Conservation (phyloP, 2,329 filamentous ascomycete genomes). For the Pyricularia pennisetigena region DNA sequence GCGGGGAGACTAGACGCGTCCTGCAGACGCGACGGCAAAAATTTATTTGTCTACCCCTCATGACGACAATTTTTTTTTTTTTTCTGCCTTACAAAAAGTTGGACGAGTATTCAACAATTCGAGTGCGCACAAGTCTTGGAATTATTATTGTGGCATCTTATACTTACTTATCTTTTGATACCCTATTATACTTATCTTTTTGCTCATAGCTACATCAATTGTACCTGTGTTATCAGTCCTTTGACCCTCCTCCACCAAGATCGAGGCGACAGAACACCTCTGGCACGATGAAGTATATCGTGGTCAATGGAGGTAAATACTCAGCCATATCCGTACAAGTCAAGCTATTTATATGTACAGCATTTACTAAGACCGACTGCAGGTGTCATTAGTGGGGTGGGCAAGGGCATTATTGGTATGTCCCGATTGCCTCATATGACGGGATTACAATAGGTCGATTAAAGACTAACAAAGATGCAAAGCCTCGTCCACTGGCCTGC, state of each 20-base stretch:
- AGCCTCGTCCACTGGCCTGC: constrained; percentile 36
- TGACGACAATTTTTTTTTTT: neutral
- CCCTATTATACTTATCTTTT: neutral
- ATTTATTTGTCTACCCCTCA: constrained; percentile 1
- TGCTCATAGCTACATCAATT: neutral
- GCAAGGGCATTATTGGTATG: constrained; percentile 14
- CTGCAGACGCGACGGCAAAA: neutral
- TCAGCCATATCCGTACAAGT: neutral
- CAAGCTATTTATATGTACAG: neutral
- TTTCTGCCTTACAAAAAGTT: neutral
- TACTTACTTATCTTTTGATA: neutral
- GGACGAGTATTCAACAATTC: neutral
- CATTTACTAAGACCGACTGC: neutral
- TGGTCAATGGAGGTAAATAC: constrained; percentile 14
- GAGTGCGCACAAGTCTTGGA: neutral
- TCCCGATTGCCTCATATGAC: neutral
- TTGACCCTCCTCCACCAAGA: neutral
- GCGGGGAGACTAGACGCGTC: neutral
- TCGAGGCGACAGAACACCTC: neutral
- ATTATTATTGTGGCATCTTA: neutral
- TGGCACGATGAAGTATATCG: constrained; percentile 15
- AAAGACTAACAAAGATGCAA: neutral
- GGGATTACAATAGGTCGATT: neutral
- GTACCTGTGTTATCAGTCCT: neutral
- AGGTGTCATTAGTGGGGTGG: constrained; percentile 15